Percentiles rank a stretch among this genome's conserved stretches.
Conservation (phyloP, 345 rosid genomes). For the Citrus reticulata region DNA sequence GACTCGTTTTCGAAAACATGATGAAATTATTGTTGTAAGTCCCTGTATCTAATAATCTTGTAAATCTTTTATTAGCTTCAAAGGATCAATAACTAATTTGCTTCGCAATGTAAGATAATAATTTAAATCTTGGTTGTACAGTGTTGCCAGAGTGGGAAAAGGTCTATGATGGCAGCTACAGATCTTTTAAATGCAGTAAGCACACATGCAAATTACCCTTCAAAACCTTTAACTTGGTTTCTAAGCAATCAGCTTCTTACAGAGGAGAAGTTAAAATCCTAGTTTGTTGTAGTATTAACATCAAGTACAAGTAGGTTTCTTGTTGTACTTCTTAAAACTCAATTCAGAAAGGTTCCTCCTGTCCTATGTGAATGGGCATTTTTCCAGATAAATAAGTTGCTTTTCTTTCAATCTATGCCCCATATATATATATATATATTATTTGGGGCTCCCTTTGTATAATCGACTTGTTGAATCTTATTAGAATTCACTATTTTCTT, state of each 20-base stretch:
- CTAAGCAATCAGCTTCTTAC: neutral
- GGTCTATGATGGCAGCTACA: conserved; percentile 75
- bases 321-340: neutral
- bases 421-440: no score
- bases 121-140: conserved; percentile 16
- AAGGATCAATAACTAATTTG: neutral
- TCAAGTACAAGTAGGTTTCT: neutral
- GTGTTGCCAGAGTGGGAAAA: conserved; percentile 80
- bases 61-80: neutral
- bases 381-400: no score
- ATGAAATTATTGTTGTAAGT: conserved; percentile 79
- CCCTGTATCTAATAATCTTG: neutral
- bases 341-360: neutral
- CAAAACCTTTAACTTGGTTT: neutral
- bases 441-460: neutral
- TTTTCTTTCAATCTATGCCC: neutral
- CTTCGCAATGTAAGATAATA: neutral
- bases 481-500: neutral
- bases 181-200: conserved; percentile 78
- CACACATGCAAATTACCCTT: neutral
- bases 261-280: neutral
- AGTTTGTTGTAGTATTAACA: conserved; percentile 10
- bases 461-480: no score
- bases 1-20: conserved; percentile 53
- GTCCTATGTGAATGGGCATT: neutral